Percentiles rank a stretch among this genome's conserved stretches.
Conservation (phyloP, 1,284 basidiomycete species). For the Fistulinella cinereoalba region DNA sequence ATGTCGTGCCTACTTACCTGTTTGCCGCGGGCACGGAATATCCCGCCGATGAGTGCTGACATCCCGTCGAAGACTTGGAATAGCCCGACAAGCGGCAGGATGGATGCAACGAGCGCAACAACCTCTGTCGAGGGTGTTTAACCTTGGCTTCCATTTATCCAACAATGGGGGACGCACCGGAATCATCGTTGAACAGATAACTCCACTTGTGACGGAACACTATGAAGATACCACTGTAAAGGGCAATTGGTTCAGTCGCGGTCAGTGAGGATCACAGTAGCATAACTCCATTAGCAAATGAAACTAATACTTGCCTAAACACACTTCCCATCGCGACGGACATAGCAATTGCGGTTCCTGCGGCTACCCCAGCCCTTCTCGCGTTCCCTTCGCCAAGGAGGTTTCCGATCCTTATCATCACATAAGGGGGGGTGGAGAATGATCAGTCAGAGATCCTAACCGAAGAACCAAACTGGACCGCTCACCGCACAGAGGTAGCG, state of each 20-base stretch:
- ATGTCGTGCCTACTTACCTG: constrained; percentile 41
- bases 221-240: constrained; percentile 62
- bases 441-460: neutral
- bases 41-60: constrained; percentile 64
- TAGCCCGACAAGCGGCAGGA: constrained; percentile 73
- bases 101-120: constrained; percentile 61
- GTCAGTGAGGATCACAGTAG: neutral
- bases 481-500: constrained; percentile 79
- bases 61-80: constrained; percentile 85
- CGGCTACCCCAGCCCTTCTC: constrained; percentile 64
- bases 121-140: constrained; percentile 43
- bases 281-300: neutral
- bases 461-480: constrained; percentile 9
- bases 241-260: no score
- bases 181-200: constrained; percentile 83
- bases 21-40: constrained; percentile 78
- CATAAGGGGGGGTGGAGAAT: no score
- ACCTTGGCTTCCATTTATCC: no score
- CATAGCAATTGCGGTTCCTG: constrained; percentile 60
- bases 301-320: constrained; percentile 49
- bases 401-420: constrained; percentile 85
- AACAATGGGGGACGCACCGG: constrained; percentile 44
- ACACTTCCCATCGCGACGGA: constrained; percentile 56
- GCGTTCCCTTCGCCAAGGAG: constrained; percentile 74
- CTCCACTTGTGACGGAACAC: constrained; percentile 74